phyloP scores from a whole-genome alignment of 164 flowering plant species.

The Brasenia schreberi region DNA sequence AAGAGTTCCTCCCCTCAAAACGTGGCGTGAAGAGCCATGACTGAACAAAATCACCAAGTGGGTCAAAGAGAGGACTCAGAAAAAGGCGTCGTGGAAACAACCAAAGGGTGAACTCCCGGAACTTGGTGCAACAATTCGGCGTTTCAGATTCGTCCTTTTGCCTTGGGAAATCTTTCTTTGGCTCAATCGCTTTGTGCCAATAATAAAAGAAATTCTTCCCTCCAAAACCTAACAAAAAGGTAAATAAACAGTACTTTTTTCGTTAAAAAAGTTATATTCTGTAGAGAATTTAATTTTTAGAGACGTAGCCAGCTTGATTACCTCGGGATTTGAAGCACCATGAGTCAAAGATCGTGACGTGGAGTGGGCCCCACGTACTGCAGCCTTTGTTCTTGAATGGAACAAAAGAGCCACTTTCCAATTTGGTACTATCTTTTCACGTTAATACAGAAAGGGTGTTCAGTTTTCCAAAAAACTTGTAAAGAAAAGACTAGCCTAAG shows the following conservation, averaged over 20 bases:
- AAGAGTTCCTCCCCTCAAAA: too few species aligned
- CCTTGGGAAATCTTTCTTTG: background rate
- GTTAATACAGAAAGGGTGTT: too few species aligned
- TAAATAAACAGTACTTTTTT: too few species aligned
- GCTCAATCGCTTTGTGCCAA: background rate
- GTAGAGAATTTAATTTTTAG: background rate
- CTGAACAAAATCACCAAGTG: too few species aligned
- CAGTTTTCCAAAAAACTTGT: too few species aligned
- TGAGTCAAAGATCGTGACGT: background rate
- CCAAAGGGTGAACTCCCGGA: background rate
- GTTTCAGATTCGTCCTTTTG: background rate
- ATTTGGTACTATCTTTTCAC: background rate
- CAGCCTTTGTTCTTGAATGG: background rate
- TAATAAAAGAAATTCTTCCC: background rate
- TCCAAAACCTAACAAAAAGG: background rate
- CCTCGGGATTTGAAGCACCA: background rate
- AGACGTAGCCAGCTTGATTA: background rate
- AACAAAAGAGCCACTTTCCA: background rate
- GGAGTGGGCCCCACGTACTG: background rate
- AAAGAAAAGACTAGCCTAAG: too few species aligned
- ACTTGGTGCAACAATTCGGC: background rate
- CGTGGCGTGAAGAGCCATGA: too few species aligned
- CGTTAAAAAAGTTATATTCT: background rate
- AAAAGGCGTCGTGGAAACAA: background rate
- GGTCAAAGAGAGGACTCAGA: background rate